Conservation (phyloP, 176 grass and related monocot genomes). For the Hordeum vulgare region DNA sequence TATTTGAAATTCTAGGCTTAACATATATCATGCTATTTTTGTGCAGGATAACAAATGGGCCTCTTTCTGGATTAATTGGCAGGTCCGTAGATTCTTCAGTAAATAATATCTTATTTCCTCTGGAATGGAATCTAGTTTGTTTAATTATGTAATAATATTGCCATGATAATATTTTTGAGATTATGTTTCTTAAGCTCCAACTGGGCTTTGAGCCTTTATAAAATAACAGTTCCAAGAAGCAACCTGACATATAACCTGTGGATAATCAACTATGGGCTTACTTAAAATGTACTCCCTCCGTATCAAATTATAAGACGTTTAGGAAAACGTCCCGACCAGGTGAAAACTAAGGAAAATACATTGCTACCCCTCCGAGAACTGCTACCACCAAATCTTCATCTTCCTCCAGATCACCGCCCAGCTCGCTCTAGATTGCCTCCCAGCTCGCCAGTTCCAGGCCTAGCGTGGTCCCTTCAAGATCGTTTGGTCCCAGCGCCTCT, state of each 20-base stretch:
- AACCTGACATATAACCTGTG: not conserved
- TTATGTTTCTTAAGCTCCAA: not conserved
- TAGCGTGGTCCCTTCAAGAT: too few species aligned
- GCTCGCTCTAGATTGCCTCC: too few species aligned
- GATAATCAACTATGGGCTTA: not conserved
- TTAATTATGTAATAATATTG: not conserved
- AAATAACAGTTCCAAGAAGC: not conserved
- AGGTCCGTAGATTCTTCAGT: conserved; percentile 48
- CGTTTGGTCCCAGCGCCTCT: too few species aligned
- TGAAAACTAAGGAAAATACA: too few species aligned
- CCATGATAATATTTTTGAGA: not conserved
- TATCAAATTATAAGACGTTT: too few species aligned
- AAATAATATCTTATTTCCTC: not conserved
- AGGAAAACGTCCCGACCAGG: too few species aligned
- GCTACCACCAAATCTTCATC: too few species aligned
- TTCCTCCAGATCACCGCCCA: too few species aligned
- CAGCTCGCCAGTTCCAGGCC: too few species aligned
- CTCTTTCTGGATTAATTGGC: conserved; percentile 96
- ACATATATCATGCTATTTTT: conserved; percentile 8
- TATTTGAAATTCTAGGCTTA: not conserved
- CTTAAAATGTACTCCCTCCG: not conserved
- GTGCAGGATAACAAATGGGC: conserved; percentile 94
- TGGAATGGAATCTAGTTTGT: not conserved
- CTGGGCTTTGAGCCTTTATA: not conserved
- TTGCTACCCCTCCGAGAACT: too few species aligned